Base-by-base conservation (phyloP, 768 basidiomycete genomes). In the Agrocybe praecox region DNA sequence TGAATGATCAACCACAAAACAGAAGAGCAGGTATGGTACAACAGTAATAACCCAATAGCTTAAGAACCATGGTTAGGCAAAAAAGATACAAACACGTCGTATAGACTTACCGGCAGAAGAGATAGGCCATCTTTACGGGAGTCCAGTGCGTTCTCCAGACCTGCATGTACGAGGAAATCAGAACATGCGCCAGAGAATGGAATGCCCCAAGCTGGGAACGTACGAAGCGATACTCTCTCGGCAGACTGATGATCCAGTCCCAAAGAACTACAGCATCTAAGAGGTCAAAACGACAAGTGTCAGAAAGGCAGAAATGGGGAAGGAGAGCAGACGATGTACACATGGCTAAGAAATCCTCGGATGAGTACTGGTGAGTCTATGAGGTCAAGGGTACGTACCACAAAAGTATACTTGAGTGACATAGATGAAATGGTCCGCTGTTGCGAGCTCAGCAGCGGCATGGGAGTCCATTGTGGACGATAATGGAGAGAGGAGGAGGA, bases 61-160 rank as follows among this genome's bases (percentile, higher is more conserved):
- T 62, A 17, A 57, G 46, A 51, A 54, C 12, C 42, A 58, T 43
- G 62, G 54, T 66, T 63, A 62, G 45, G 61, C 63, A 65, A 60
- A 56, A n/a, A 32, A 57, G 19, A 34, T 51, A 59, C 46, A 21
- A 36, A 56, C 54, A 57, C 43, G 56, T 53, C 58, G 68, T 23
- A 63, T 63, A 71, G 43, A 75, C 82, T 70, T 68, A 84, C 90
- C 90, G 83, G 76, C 90, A 92, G 78, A 92, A 90, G 62, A 92
- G 80, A 73, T 92, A 92, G 48, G 90, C 86, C 57, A 85, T 70
- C 73, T 92, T 92, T 69, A 92, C 90, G 46, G 90, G 89, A 36
- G 89, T 91, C 90, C 90, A 92, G 62, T 80, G 81, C 14, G 88
- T 90, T 73, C 83, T 89, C 90, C 90, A 92, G 61, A 91, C 82